phyloP scores from a whole-genome alignment of 495 filamentous ascomycete species.

The Podospora bellae-mahoneyi region DNA sequence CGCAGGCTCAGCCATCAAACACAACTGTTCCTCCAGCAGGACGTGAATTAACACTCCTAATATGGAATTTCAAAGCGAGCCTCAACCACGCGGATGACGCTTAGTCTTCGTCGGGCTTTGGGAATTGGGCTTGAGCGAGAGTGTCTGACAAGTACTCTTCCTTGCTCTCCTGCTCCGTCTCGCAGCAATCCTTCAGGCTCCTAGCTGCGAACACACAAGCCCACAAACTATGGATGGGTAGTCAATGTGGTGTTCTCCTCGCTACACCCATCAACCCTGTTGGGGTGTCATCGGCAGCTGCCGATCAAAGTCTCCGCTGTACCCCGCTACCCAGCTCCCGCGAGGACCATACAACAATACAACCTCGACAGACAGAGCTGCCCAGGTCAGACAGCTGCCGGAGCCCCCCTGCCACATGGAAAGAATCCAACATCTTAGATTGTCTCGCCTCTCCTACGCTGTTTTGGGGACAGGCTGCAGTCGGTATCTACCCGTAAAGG shows the following conservation, averaged over 20 bases:
- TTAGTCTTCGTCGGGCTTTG: constrained; percentile 22
- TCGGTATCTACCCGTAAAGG: constrained; percentile 14
- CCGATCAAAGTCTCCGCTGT: constrained; percentile 32
- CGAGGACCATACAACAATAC: constrained; percentile 21
- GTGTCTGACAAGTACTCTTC: background rate
- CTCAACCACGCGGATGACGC: constrained; percentile 20
- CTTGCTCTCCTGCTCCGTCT: constrained; percentile 18
- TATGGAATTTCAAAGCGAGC: constrained; percentile 28
- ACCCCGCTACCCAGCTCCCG: constrained; percentile 22
- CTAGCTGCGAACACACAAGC: background rate
- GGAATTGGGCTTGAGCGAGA: constrained; percentile 21
- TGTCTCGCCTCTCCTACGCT: constrained; percentile 16
- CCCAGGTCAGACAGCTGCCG: constrained; percentile 17
- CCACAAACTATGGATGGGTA: background rate
- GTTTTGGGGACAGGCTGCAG: constrained; percentile 14
- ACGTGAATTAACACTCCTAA: constrained; percentile 23
- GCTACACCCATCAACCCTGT: background rate
- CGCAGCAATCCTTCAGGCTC: background rate
- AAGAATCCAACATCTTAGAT: constrained; percentile 27
- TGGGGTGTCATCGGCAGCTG: constrained; percentile 27
- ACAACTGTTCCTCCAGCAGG: background rate
- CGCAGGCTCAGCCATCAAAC: no score
- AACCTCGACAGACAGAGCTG: background rate
- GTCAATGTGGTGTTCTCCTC: background rate
- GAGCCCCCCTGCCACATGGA: constrained; percentile 22